Evolutionary conservation across 495 filamentous ascomycete genomes (phyloP).

Genomic region (Choiromyces venosus): DNA sequence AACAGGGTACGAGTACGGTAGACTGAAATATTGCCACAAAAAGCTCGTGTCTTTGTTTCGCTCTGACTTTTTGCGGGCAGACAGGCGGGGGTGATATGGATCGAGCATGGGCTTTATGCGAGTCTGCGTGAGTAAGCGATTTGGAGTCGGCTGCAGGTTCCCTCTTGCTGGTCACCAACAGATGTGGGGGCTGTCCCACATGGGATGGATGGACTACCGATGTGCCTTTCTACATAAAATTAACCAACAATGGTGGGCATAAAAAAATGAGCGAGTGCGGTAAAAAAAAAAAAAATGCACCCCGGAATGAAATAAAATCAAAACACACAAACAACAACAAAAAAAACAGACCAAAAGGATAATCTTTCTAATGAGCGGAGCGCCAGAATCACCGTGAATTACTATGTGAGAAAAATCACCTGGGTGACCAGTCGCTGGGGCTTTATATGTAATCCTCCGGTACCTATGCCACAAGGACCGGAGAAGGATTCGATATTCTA

Average conservation of each 20-base stretch:
- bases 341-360: background rate
- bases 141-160: conserved; percentile 9
- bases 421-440: background rate
- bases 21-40: background rate
- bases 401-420: background rate
- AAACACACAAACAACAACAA: background rate
- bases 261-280: background rate
- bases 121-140: conserved; percentile 20
- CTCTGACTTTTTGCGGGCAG: background rate
- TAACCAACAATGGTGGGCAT: background rate
- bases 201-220: background rate
- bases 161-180: conserved; percentile 15
- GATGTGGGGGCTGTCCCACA: conserved; percentile 18
- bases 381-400: background rate
- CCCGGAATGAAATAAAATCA: background rate
- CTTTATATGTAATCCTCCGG: background rate
- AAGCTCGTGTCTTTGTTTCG: background rate
- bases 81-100: background rate
- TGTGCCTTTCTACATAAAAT: background rate
- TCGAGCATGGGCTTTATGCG: background rate
- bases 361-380: background rate
- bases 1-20: too few species aligned
- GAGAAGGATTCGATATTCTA: background rate
- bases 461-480: background rate
- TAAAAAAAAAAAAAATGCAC: background rate